Evolutionary conservation across 257 asterid species (phyloP).

Genomic region (Fraxinus pennsylvanica): DNA sequence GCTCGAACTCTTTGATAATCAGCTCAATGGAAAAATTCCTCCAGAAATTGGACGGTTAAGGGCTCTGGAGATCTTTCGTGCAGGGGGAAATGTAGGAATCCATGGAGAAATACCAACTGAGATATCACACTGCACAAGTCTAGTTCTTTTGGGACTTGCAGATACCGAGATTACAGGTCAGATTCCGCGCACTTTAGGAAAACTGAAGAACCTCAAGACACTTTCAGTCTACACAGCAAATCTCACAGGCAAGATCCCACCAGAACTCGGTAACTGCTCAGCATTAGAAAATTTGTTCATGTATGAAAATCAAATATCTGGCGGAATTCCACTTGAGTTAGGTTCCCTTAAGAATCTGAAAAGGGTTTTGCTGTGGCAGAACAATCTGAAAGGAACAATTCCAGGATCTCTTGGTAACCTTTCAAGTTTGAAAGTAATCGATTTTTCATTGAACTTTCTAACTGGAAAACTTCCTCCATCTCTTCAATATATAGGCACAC

Average conservation of each 20-base stretch:
- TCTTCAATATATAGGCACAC: conserved; percentile 37
- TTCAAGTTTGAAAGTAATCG: conserved; percentile 52
- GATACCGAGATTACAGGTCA: conserved; percentile 62
- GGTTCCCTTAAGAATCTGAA: conserved; percentile 53
- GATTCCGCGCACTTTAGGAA: conserved; percentile 56
- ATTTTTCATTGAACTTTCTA: conserved; percentile 61
- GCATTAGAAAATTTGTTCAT: conserved; percentile 54
- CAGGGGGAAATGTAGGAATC: conserved; percentile 57
- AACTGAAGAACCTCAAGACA: conserved; percentile 58
- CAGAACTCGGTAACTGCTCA: conserved; percentile 57
- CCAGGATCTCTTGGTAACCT: conserved; percentile 61
- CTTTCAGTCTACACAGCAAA: conserved; percentile 64
- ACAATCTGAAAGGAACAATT: conserved; percentile 50
- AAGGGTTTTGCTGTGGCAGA: conserved; percentile 60
- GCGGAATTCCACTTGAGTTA: conserved; percentile 55
- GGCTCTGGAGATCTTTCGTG: conserved; percentile 57
- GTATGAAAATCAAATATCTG: conserved; percentile 64
- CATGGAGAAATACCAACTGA: conserved; percentile 61
- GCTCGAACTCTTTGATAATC: conserved; percentile 68
- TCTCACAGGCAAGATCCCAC: conserved; percentile 61
- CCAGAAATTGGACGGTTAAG: conserved; percentile 41
- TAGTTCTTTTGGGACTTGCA: conserved; percentile 59
- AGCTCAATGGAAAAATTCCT: conserved; percentile 51
- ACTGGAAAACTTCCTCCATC: conserved; percentile 56
- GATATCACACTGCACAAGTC: conserved; percentile 55